Conservation (phyloP, 306 rosid genomes). For the Gleditsia sinensis region DNA sequence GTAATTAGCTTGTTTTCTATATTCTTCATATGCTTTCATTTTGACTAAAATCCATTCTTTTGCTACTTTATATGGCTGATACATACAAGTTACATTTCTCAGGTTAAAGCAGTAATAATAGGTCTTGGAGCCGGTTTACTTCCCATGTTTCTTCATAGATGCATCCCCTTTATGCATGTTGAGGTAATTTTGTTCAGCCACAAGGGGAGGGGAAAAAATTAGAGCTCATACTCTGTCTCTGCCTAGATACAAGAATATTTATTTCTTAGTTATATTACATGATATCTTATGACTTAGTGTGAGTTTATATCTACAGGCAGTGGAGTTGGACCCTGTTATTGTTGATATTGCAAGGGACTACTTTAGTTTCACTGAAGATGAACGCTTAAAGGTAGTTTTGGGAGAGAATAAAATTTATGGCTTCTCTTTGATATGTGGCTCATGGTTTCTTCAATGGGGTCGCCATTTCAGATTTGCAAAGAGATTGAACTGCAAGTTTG, state of each 20-base stretch:
- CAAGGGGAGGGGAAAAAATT: background rate
- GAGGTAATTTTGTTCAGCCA: conserved; percentile 58
- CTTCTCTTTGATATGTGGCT: too few species aligned
- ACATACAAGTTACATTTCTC: conserved; percentile 39
- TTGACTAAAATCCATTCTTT: conserved; percentile 2
- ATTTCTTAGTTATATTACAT: conserved; percentile 26
- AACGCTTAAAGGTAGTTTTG: conserved; percentile 71
- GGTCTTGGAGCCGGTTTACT: conserved; percentile 99
- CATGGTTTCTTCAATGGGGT: too few species aligned
- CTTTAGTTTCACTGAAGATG: conserved; percentile 76
- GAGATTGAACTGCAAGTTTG: too few species aligned
- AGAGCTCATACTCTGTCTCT: background rate
- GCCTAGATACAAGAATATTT: conserved; percentile 3
- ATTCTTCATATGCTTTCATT: conserved; percentile 8
- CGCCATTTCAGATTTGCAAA: too few species aligned
- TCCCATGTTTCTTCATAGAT: conserved; percentile 89
- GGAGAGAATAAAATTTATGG: too few species aligned
- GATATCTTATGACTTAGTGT: conserved; percentile 27
- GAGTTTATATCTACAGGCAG: conserved; percentile 59
- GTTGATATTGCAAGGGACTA: conserved; percentile 69
- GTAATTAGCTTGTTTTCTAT: conserved; percentile 8
- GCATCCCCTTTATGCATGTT: conserved; percentile 69
- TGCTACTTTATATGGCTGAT: conserved; percentile 31
- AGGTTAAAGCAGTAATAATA: conserved; percentile 78
- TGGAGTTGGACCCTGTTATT: conserved; percentile 80